Base-by-base conservation (phyloP, 345 rosid genomes). In the Combretum micranthum region DNA sequence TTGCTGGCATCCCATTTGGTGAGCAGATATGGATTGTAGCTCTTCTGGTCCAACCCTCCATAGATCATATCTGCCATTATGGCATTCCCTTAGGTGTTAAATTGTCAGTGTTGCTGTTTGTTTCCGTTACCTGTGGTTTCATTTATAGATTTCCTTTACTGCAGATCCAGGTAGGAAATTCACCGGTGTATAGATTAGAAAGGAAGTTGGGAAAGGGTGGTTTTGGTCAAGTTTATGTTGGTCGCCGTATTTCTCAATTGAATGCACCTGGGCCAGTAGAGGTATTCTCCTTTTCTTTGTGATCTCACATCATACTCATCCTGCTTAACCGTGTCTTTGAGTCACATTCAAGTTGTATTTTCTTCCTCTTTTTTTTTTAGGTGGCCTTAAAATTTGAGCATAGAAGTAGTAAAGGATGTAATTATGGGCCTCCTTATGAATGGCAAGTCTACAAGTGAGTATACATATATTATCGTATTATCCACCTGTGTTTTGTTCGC, bases 121-220 rank as follows among this genome's bases (percentile, higher is more conserved):
- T 57, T 73, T 51, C 12, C 22, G 10, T 44, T 13, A 32, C 13
- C 20, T 44, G 12, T 47, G 9, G 3, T 10, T n/a, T 53, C 0
- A 9, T 47, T 25, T 32, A 44, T 32, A 32, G 39, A 5, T 49
- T 42, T 22, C 12, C 22, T 56, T 50, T 23, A 49, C 23, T 55
- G 42, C 69, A 93, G 99, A 91, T 89, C 57, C 96, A 86, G 74
- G 85, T 93, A 62, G 97, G 94, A n/a, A 83, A 78, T 57, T 93
- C 99, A 53, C 97, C 97, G 42, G 39, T 79, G 58, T 88, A 86
- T 74, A 89, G 69, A 80, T 66, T 78, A 9, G 99, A 85, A 32
- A 87, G 82, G 73, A 93, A 85, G 73, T 75, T 93, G 67, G 99
- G 99, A 17, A 93, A 93, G 72, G 99, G 99, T 65, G 99, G 99